Evolutionary conservation across 805 yeast species (phyloP), one percentile per base, ranked within the genome.

Genomic region (Kodamaea nitidulidarum): DNA sequence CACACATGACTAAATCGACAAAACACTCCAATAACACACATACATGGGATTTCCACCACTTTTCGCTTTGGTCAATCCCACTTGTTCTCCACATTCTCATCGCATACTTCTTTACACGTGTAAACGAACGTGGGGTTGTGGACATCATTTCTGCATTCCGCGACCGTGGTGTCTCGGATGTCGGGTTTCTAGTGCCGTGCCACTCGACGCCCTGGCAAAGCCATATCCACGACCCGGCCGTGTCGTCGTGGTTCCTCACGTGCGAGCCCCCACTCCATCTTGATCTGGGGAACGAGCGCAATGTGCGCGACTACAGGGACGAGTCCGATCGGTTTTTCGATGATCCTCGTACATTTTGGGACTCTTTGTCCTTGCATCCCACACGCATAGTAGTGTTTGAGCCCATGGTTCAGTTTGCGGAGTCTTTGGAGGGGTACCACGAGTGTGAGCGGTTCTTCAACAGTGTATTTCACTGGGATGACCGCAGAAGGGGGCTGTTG

Each of bases 171-270:
- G 70, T 76, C 7, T 45, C 60, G 7, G 71, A 84, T 1, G 62
- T 90, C 20, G 95, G 96, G 0, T 86, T 93, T 49, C 59, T 93
- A 11, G 88, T 90, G 55, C 98, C 99, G 0, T 93, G 99, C 52
- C 99, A 93, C 59, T 90, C 98, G 0, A 91, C 97, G 0, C 99
- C 98, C 2, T 85, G 93, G 80, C 96, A 88, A 54, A 77, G 93
- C 17, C 80, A 84, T 55, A 61, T 93, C 29, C 95, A 90, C 53
- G 63, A 84, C 15, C 57, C 65, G 7, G 72, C 68, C 18, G 56
- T 65, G 12, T 50, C 50, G 1, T 72, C 75, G 9, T 85, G 96
- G 95, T 81, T 82, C 39, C 65, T 93, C 29, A 78, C 95, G 0
- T 93, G 99, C 59, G 95, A 88, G 41, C 99, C 99, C 0, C 98